A percentile compares a stretch with the other conserved stretches of the same genome.
These are phyloP conservation scores for Pleurotus tuber-regium DNA, from an alignment of 768 basidiomycete species.

Conservation along the genomic window DNA sequence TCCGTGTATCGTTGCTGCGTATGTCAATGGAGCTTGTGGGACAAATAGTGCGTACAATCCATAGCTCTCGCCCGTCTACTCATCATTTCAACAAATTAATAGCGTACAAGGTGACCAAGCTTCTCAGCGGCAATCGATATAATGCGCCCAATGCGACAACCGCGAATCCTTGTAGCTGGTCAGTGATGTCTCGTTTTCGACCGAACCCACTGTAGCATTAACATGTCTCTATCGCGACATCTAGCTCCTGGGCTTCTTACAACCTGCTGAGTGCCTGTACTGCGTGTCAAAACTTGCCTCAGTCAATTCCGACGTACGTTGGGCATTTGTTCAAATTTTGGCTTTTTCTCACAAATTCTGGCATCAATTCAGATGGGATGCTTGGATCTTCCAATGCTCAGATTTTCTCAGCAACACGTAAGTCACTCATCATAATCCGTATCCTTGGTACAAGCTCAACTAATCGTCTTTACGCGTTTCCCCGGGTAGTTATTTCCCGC, in stretches of 20 bases:
- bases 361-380: constrained; percentile 10
- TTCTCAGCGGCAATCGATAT: constrained; percentile 7
- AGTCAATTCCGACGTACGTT: constrained; percentile 10
- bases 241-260: constrained; percentile 12
- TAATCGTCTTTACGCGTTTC: not conserved
- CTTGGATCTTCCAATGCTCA: constrained; percentile 7
- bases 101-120: constrained; percentile 10
- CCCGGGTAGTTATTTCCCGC: constrained; percentile 7
- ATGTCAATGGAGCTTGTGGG: constrained; percentile 11
- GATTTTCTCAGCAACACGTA: constrained; percentile 4
- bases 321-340: not conserved
- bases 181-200: not conserved
- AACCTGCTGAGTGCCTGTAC: constrained; percentile 13
- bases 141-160: constrained; percentile 10
- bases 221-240: not conserved
- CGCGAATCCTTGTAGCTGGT: constrained; percentile 12
- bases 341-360: not conserved
- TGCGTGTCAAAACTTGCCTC: constrained; percentile 4
- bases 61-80: not conserved
- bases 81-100: not conserved
- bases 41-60: constrained; percentile 8
- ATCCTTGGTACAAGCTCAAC: no score
- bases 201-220: no score
- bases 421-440: no score
- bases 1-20: constrained; percentile 12